Conservation (phyloP, 352 stramenopile species). For the Phytophthora cactorum region DNA sequence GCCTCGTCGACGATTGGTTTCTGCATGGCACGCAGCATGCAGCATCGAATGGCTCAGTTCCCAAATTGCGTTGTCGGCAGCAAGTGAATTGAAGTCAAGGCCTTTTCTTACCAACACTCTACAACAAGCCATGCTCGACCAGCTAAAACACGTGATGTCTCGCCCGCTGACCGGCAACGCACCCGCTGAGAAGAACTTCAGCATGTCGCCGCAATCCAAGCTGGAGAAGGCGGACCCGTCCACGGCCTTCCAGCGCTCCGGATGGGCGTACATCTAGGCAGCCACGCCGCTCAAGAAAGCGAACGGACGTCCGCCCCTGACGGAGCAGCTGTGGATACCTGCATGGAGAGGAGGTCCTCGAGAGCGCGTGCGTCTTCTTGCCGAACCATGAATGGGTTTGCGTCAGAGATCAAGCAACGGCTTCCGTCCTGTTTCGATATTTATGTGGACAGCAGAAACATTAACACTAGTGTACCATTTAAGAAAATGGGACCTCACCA, state of each 20-base stretch:
- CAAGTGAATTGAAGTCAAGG: constrained; percentile 18
- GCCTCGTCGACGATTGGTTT: constrained; percentile 10
- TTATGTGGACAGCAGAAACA: constrained; percentile 40
- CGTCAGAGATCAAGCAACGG: background rate
- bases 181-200: constrained; percentile 51
- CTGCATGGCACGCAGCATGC: background rate
- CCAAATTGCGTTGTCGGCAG: constrained; percentile 42
- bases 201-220: constrained; percentile 39
- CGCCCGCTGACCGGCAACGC: constrained; percentile 38
- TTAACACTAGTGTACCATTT: constrained; percentile 34
- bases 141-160: constrained; percentile 72
- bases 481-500: constrained; percentile 19
- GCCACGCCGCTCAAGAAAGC: background rate
- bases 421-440: constrained; percentile 31
- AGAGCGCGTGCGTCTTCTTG: background rate
- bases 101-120: background rate
- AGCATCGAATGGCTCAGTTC: constrained; percentile 40
- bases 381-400: background rate
- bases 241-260: constrained; percentile 79
- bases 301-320: constrained; percentile 14
- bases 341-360: background rate
- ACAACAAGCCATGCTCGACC: constrained; percentile 58
- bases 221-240: constrained; percentile 58
- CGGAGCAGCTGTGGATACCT: background rate
- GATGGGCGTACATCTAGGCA: constrained; percentile 79